These are phyloP conservation scores for Limonium bicolor DNA, from an alignment of 148 eudicot genomes.

Conservation along the genomic window DNA sequence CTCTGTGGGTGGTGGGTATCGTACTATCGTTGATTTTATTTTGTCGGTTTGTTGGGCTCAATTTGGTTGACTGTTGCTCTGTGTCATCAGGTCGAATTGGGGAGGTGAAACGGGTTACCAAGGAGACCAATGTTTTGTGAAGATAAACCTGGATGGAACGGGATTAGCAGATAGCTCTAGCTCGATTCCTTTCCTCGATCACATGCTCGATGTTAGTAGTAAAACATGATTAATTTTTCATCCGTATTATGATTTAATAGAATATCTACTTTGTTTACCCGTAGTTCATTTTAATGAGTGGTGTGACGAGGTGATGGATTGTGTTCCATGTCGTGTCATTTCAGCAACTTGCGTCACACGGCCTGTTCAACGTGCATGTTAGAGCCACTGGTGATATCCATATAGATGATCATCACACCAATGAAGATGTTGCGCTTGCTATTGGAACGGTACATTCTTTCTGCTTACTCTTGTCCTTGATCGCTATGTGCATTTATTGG, in stretches of 20 bases:
- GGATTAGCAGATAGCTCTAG: conserved; percentile 71
- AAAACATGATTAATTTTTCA: too few species aligned
- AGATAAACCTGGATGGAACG: conserved; percentile 74
- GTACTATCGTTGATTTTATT: too few species aligned
- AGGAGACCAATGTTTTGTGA: conserved; percentile 87
- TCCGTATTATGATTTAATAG: not conserved
- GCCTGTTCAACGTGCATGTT: conserved; percentile 81
- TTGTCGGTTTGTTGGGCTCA: too few species aligned
- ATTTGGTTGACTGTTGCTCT: too few species aligned
- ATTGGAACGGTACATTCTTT: conserved; percentile 65
- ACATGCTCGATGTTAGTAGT: conserved; percentile 81
- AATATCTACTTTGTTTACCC: too few species aligned
- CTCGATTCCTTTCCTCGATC: conserved; percentile 89
- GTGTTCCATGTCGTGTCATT: conserved; percentile 10
- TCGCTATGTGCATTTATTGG: too few species aligned
- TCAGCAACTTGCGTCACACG: conserved; percentile 96
- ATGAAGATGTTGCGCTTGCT: conserved; percentile 96
- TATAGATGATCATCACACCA: conserved; percentile 98
- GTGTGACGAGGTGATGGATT: too few species aligned
- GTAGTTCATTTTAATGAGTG: too few species aligned
- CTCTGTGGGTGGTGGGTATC: not conserved
- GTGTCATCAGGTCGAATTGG: conserved; percentile 52
- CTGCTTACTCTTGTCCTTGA: not conserved
- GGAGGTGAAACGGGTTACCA: conserved; percentile 79
- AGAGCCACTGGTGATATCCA: conserved; percentile 90